These are phyloP conservation scores for Ophiobolus disseminans DNA, from an alignment of 2,329 filamentous ascomycete genomes.

Conservation along the genomic window DNA sequence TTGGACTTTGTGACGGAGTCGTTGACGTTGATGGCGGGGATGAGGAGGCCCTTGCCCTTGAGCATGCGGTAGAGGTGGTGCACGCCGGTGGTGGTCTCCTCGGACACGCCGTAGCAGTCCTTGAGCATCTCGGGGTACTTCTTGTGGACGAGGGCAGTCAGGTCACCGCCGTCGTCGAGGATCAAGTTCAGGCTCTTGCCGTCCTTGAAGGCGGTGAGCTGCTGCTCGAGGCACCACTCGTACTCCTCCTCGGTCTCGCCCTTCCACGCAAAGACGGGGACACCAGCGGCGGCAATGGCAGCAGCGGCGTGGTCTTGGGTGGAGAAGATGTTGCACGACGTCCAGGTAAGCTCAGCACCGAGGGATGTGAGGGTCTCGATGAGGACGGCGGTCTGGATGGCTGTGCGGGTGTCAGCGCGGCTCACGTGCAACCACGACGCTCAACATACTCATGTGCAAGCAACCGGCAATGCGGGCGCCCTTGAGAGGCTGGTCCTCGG, in stretches of 20 bases:
- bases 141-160: constrained; percentile 93
- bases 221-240: constrained; percentile 99
- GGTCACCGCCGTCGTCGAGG: constrained; percentile 97
- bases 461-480: constrained; percentile 97
- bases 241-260: constrained; percentile 99
- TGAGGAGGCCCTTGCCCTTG: constrained; percentile 76
- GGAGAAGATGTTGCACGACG: constrained; percentile 99
- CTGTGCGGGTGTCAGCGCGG: constrained; percentile 45
- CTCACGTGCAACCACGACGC: neutral
- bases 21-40: constrained; percentile 98
- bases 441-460: constrained; percentile 83
- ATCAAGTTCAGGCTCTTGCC: constrained; percentile 97
- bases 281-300: constrained; percentile 91
- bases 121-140: constrained; percentile 99
- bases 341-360: constrained; percentile 98
- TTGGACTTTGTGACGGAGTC: constrained; percentile 99
- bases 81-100: constrained; percentile 99
- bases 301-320: constrained; percentile 98
- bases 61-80: constrained; percentile 99
- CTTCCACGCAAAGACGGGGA: constrained; percentile 85
- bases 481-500: constrained; percentile 87
- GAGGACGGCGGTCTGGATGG: constrained; percentile 98
- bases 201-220: constrained; percentile 95
- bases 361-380: constrained; percentile 96
- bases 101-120: constrained; percentile 96